A percentile compares a stretch with the other conserved stretches of the same genome.
These are phyloP conservation scores for Nakaseomyces uthaithaninus DNA, from an alignment of 1,139 yeast genomes.

Conservation along the genomic window DNA sequence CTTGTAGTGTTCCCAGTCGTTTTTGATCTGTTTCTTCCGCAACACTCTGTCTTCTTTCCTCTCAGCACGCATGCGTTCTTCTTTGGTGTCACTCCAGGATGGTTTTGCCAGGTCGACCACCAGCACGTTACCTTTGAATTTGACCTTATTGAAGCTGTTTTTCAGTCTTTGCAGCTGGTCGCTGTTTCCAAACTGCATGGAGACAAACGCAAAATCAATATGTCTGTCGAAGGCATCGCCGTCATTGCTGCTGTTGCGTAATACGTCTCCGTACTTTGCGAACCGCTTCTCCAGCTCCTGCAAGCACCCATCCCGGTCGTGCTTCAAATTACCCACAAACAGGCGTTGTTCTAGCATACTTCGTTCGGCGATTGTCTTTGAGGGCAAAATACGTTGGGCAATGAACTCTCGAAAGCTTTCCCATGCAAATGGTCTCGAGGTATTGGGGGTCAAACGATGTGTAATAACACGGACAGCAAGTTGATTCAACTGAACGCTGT, in stretches of 20 bases:
- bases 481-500: too few relatives aligned
- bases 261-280: slow-evolving; percentile 43
- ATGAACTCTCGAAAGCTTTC: too few relatives aligned
- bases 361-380: too few relatives aligned
- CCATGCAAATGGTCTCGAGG: too few relatives aligned
- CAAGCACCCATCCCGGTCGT: slow-evolving; percentile 32
- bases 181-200: slow-evolving; percentile 44
- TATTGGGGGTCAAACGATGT: too few relatives aligned
- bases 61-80: slow-evolving; percentile 35
- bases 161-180: slow-evolving; percentile 43
- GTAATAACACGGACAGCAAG: too few relatives aligned
- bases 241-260: slow-evolving; percentile 7
- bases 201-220: slow-evolving; percentile 58
- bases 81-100: slow-evolving; percentile 40
- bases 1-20: slow-evolving; percentile 35
- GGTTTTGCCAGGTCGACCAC: slow-evolving; percentile 44
- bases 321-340: slow-evolving; percentile 45
- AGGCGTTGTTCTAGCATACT: slow-evolving; percentile 33
- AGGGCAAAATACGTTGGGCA: too few relatives aligned
- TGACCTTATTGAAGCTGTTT: slow-evolving; percentile 55
- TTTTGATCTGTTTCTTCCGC: slow-evolving; percentile 32
- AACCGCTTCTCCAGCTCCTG: slow-evolving; percentile 38
- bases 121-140: slow-evolving; percentile 65
- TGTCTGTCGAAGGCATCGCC: slow-evolving; percentile 36
- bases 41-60: slow-evolving; percentile 21